Evolutionary conservation across 768 basidiomycete genomes (phyloP).

Genomic region (Tricholoma flavovirens): DNA sequence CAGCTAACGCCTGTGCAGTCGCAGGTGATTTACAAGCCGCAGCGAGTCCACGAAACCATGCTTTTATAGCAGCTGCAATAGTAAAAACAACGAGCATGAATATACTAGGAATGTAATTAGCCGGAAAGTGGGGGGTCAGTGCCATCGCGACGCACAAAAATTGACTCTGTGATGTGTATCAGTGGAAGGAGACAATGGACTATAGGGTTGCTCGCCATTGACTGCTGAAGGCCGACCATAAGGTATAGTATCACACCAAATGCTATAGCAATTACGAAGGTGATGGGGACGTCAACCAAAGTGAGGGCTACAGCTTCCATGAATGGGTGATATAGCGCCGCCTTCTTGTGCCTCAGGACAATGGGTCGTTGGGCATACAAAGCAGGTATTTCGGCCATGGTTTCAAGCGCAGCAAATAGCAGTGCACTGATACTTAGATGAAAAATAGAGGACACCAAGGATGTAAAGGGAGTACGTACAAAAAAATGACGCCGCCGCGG

Average conservation of each 20-base stretch:
- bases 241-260: constrained; percentile 57
- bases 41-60: constrained; percentile 66
- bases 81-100: constrained; percentile 52
- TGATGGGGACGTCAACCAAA: constrained; percentile 57
- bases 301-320: constrained; percentile 42
- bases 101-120: constrained; percentile 31
- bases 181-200: neutral
- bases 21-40: constrained; percentile 54
- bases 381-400: constrained; percentile 25
- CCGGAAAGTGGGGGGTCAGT: neutral
- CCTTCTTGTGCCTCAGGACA: constrained; percentile 47
- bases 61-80: constrained; percentile 63
- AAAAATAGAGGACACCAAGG: neutral
- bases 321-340: constrained; percentile 46
- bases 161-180: constrained; percentile 25
- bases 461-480: constrained; percentile 36
- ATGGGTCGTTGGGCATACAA: constrained; percentile 59
- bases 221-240: constrained; percentile 50
- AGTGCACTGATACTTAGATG: constrained; percentile 11
- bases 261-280: constrained; percentile 38
- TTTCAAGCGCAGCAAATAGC: constrained; percentile 5
- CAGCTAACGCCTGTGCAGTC: constrained; percentile 48
- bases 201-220: constrained; percentile 22
- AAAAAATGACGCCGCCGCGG: constrained; percentile 79
- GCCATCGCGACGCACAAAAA: constrained; percentile 52